These are phyloP conservation scores for Alternaria triticina DNA, from an alignment of 2,329 filamentous ascomycete species.

Conservation along the genomic window DNA sequence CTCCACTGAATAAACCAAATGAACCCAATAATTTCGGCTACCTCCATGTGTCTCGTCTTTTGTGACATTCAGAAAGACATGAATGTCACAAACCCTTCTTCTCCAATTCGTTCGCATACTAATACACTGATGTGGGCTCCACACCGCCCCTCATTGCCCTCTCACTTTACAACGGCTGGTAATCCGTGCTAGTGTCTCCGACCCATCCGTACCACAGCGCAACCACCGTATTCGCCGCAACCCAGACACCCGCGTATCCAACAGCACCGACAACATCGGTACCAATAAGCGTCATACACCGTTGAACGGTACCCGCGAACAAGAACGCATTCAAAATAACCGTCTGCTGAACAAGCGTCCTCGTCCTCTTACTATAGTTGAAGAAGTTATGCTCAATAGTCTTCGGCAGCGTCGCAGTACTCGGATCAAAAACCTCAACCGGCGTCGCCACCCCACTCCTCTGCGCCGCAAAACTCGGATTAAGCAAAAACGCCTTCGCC, in stretches of 20 bases:
- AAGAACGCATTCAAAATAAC: slow-evolving; percentile 54
- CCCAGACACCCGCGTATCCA: slow-evolving; percentile 78
- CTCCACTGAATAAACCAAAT: background rate
- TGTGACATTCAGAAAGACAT: background rate
- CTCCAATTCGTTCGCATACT: background rate
- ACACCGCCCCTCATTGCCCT: background rate
- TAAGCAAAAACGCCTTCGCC: slow-evolving; percentile 78
- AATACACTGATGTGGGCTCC: background rate
- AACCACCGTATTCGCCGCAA: slow-evolving; percentile 65
- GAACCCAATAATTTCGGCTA: background rate
- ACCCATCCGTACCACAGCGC: slow-evolving; percentile 64
- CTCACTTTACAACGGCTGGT: slow-evolving; percentile 22
- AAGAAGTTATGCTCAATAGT: slow-evolving; percentile 76
- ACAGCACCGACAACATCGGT: slow-evolving; percentile 73
- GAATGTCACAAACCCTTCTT: no score
- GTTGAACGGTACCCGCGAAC: slow-evolving; percentile 65
- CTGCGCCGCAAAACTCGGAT: slow-evolving; percentile 65
- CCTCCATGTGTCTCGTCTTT: background rate
- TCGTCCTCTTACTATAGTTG: slow-evolving; percentile 72
- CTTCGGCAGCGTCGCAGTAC: slow-evolving; percentile 68
- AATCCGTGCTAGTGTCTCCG: slow-evolving; percentile 46
- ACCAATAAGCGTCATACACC: slow-evolving; percentile 72
- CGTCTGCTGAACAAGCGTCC: slow-evolving; percentile 64
- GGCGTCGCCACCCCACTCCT: slow-evolving; percentile 50
- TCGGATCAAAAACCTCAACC: slow-evolving; percentile 67